These are phyloP conservation scores for Cudoniella acicularis DNA, from an alignment of 495 filamentous ascomycete species.

Conservation along the genomic window DNA sequence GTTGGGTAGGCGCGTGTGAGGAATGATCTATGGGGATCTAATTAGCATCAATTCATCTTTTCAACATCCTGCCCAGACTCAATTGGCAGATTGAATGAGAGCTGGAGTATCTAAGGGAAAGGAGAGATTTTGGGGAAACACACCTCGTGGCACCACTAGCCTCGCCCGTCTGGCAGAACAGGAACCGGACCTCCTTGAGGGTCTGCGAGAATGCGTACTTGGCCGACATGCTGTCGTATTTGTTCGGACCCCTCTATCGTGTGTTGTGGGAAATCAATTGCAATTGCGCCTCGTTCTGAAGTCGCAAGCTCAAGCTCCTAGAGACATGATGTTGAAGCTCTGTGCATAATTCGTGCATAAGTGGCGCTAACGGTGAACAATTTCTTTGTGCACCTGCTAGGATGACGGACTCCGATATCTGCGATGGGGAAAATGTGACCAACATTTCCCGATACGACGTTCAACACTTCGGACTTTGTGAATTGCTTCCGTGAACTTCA, in stretches of 20 bases:
- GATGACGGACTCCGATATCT: slow-evolving; percentile 1
- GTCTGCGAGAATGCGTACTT: slow-evolving; percentile 87
- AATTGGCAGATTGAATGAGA: background rate
- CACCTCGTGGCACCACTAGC: slow-evolving; percentile 83
- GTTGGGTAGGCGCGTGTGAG: slow-evolving; percentile 88
- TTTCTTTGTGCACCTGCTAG: slow-evolving; percentile 8
- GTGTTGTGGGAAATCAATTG: background rate
- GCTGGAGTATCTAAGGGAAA: background rate
- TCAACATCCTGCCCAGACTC: background rate
- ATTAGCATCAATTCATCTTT: background rate
- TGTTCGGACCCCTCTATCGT: slow-evolving; percentile 21
- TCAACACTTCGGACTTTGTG: slow-evolving; percentile 8
- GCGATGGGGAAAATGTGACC: background rate
- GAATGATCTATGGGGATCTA: slow-evolving; percentile 64
- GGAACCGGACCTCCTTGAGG: slow-evolving; percentile 94
- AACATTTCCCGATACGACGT: background rate
- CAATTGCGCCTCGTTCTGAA: background rate
- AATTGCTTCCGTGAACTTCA: background rate
- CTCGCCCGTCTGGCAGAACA: slow-evolving; percentile 91
- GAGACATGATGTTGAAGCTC: background rate
- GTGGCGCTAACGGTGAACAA: slow-evolving; percentile 10
- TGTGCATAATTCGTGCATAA: slow-evolving; percentile 9
- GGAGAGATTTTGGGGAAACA: slow-evolving; percentile 12
- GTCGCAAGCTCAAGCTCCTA: background rate
- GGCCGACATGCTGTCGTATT: slow-evolving; percentile 64